Percentiles rank a stretch among this genome's conserved stretches.
phyloP scores from a whole-genome alignment of 176 grass and related monocot species.

The Oryza meridionalis region DNA sequence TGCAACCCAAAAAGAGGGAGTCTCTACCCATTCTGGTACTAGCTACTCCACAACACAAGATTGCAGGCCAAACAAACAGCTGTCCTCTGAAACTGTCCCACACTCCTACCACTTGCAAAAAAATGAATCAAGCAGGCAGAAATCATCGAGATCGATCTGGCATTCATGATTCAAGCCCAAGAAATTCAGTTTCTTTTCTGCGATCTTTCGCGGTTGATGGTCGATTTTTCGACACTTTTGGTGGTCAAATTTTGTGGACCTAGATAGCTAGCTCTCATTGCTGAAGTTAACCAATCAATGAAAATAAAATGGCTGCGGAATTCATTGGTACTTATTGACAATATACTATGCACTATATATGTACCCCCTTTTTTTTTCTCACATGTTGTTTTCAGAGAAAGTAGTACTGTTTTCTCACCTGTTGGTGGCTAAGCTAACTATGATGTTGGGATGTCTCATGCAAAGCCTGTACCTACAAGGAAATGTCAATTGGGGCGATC shows the following conservation, averaged over 20 bases:
- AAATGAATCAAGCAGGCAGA: neutral
- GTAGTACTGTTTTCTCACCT: slow-evolving; percentile 3
- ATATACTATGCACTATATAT: neutral
- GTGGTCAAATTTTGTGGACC: neutral
- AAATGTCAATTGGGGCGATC: neutral
- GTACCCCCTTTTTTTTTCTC: neutral
- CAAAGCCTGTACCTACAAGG: neutral
- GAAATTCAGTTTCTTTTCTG: neutral
- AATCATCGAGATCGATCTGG: neutral
- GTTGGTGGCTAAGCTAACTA: neutral
- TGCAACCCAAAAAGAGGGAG: neutral
- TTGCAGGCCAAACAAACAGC: neutral
- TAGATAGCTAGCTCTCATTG: neutral
- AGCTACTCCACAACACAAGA: slow-evolving; percentile 19
- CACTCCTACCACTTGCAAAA: neutral
- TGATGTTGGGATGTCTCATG: slow-evolving; percentile 3
- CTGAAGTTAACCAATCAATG: neutral
- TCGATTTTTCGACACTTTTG: neutral
- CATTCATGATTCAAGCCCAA: neutral
- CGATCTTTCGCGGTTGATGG: neutral
- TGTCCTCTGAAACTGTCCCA: neutral
- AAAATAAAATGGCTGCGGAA: neutral
- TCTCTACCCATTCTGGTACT: neutral
- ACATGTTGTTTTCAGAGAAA: neutral
- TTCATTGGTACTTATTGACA: neutral